Base-by-base conservation (phyloP, 2,329 filamentous ascomycete genomes). In the Botryosphaeria dothidea region DNA sequence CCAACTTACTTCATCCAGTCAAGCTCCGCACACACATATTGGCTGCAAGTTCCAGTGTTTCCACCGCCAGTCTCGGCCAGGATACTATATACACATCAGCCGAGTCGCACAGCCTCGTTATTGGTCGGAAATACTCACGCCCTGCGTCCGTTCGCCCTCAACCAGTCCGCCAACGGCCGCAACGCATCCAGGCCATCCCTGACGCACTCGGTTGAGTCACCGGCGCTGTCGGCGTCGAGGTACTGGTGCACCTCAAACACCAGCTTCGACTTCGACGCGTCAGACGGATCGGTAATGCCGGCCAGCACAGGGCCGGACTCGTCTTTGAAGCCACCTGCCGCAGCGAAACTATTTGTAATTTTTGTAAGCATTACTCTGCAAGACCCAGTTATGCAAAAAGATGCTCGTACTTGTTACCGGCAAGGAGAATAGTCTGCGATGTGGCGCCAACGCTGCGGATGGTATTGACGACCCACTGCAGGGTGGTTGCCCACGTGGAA, bases 181-280 rank as follows among this genome's bases (percentile, higher is more conserved):
- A 87, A 85, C 2, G 77, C 81, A 41, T 66, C 78, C 2, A 84
- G 75, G 51, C 86, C 85, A 69, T 88, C 79, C 3, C 81, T 85
- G 1, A 81, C 81, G 73, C 86, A 88, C 62, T 82, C 77, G 3
- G 74, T 68, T 67, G 83, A 75, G 0, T 82, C 84, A 41, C 86
- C 86, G 7, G 82, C 84, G 75, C 84, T 83, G 75, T 87, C 83
- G 21, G 75, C 78, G 69, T 88, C 86, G 3, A 88, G 80, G 71
- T 88, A 88, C 72, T 87, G 84, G 75, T 88, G 86, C 11, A 88
- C 77, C 67, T 88, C 86, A 31, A 88, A 78, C 11, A 62, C 45
- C 4, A 65, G 45, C 29, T 60, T 60, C n/a, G 8, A 4, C 8
- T 13, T 65, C 0, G 54, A 21, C 4, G 38, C 56, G 21, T 65